Base-by-base conservation (phyloP, 169 alveolate species). In the Fabrea salina region DNA sequence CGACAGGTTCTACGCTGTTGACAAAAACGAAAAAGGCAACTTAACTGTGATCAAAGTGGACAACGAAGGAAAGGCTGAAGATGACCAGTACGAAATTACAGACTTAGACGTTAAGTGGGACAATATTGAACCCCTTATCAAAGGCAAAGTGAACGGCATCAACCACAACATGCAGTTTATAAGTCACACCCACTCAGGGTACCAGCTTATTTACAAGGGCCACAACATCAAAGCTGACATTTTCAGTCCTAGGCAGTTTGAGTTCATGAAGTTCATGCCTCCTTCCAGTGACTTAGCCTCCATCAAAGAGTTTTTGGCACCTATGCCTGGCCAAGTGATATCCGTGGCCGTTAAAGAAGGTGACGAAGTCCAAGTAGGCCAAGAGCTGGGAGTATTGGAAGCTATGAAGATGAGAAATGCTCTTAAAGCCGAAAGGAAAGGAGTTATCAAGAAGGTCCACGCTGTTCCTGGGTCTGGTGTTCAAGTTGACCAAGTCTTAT, bases 341-440 rank as follows among this genome's bases (percentile, higher is more conserved):
- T 54, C 82, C 27, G 83, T 85, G 4, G 56, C 72, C 13, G 88
- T 85, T 16, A 56, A 75, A 7, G 75, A 16, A 44, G 90, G 90
- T n/a, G 53, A 78, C 19, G 57, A 39, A 6, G 88, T 85, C 27
- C 76, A 56, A n/a, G 76, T 39, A 13, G 90, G 85, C 1, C 82
- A 85, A 40, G 85, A 80, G 50, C 80, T 85, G 8, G 35, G 44
- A 5, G 66, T 70, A 7, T 54, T 85, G 4, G 90, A 85, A 41
- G 90, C 90, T 50, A 85, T 85, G 90, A 85, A 85, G 82, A 85
- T 85, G 90, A 49, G 77, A 44, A 85, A 85, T 64, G 37, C 81
- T 13, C 61, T 85, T 32, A 85, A 68, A 64, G 37, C 76, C 47
- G 85, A 85, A 67, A 78, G 39, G 30, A 50, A 25, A 22, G 90